Conservation (phyloP, 2,329 filamentous ascomycete species). For the Cryphonectria radicalis region DNA sequence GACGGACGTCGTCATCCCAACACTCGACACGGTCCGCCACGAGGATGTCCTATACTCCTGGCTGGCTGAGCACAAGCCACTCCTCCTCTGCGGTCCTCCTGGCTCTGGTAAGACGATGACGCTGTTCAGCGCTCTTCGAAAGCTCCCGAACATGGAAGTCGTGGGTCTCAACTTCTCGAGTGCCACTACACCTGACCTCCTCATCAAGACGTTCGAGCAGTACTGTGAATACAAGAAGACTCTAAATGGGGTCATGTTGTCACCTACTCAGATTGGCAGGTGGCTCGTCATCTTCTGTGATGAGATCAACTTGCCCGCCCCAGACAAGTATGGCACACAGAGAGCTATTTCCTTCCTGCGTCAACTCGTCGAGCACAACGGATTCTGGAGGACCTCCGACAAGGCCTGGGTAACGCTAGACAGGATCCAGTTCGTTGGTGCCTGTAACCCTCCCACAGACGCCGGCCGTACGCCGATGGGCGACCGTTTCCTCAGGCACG, state of each 20-base stretch:
- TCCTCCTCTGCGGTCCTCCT: conserved; percentile 93
- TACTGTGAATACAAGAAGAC: conserved; percentile 99
- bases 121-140: conserved; percentile 93
- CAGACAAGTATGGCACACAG: conserved; percentile 97
- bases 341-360: conserved; percentile 96
- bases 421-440: conserved; percentile 97
- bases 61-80: conserved; percentile 97
- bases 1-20: conserved; percentile 98
- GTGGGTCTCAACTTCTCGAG: conserved; percentile 99
- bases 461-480: conserved; percentile 94
- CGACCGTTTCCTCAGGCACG: conserved; percentile 90
- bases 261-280: conserved; percentile 92
- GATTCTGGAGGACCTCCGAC: conserved; percentile 97
- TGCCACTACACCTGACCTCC: conserved; percentile 93
- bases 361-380: conserved; percentile 97
- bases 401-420: conserved; percentile 98
- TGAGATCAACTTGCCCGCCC: conserved; percentile 97
- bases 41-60: conserved; percentile 99
- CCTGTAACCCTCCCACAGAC: conserved; percentile 97
- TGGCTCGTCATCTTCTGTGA: conserved; percentile 99
- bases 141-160: conserved; percentile 98
- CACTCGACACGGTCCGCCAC: conserved; percentile 93
- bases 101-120: conserved; percentile 99
- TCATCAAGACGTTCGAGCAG: conserved; percentile 99
- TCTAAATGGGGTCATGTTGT: conserved; percentile 91